Evolutionary conservation across 1,139 yeast genomes (phyloP), one percentile per base, ranked within the genome.

Genomic region (Magnusiomyces fungicola): DNA sequence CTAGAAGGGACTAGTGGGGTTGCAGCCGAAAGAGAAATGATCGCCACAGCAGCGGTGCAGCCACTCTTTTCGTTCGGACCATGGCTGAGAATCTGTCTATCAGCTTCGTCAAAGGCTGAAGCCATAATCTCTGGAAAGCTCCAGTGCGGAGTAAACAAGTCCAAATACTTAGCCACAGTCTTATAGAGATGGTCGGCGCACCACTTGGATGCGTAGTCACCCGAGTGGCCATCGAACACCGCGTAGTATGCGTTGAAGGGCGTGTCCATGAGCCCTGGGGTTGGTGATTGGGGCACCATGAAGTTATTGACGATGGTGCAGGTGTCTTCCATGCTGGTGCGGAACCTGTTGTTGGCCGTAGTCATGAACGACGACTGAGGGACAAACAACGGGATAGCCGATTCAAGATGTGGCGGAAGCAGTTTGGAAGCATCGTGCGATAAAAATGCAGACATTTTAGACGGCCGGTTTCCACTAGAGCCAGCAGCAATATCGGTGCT

Each of bases 211-310:
- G 90, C 80, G 57, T 79, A 83, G 53, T 80, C 79, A 3, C 96
- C 96, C 5, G 95, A 95, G 67, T 88, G 96, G 3, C 96, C 96
- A 65, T 88, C 96, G 65, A 85, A 88, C 2, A 88, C 78, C 16
- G 90, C 96, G 71, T 85, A 84, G 63, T 85, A 87, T 1, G 94
- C 94, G 90, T 94, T 84, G 63, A 84, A 94, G 23, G 83, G 72
- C 51, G 86, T 66, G 58, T 85, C 90, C n/a, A 88, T 89, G 4
- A 10, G 36, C 16, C 9, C 9, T 27, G 30, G 7, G 10, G 30
- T 27, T 9, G 38, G 38, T 18, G 38, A 18, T 32, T 32, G 38
- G 6, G 22, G 23, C 4, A 19, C 38, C 43, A 39, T 39, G 69
- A 84, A 85, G 65, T 85, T 84, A 56, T 89, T 88, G 44, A 84